Conservation (phyloP, 2,329 filamentous ascomycete species). For the Penicillium oxalicum region DNA sequence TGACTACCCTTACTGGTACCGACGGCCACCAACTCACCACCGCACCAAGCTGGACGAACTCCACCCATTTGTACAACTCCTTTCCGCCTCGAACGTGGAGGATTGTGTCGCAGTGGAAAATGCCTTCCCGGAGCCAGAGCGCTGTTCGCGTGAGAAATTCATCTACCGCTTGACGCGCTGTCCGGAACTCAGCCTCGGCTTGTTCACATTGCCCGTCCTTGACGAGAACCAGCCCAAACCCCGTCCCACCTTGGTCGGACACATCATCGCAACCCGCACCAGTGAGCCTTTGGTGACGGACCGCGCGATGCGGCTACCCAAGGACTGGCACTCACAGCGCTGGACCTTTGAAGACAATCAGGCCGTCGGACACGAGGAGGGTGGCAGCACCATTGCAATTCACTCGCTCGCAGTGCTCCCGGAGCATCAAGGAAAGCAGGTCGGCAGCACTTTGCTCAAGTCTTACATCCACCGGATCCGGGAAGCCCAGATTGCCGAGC, state of each 20-base stretch:
- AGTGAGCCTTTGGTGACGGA: slow-evolving; percentile 61
- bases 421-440: slow-evolving; percentile 64
- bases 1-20: slow-evolving; percentile 39
- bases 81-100: slow-evolving; percentile 52
- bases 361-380: slow-evolving; percentile 62
- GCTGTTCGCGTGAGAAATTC: slow-evolving; percentile 60
- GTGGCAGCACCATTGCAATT: slow-evolving; percentile 68
- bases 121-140: slow-evolving; percentile 54
- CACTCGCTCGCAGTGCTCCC: slow-evolving; percentile 79
- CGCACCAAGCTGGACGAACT: slow-evolving; percentile 50
- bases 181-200: slow-evolving; percentile 69
- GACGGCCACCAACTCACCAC: slow-evolving; percentile 33
- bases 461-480: slow-evolving; percentile 73
- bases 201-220: slow-evolving; percentile 61
- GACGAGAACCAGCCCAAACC: slow-evolving; percentile 54
- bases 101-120: slow-evolving; percentile 55
- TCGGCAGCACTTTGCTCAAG: slow-evolving; percentile 68
- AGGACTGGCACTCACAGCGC: slow-evolving; percentile 55
- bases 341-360: slow-evolving; percentile 37
- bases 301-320: slow-evolving; percentile 67
- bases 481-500: slow-evolving; percentile 62
- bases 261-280: slow-evolving; percentile 71
- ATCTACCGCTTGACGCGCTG: slow-evolving; percentile 68
- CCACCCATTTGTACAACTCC: slow-evolving; percentile 66
- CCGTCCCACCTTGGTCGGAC: slow-evolving; percentile 62